phyloP scores from a whole-genome alignment of 208 protist genomes.

The Trypanosoma platydactyli region DNA sequence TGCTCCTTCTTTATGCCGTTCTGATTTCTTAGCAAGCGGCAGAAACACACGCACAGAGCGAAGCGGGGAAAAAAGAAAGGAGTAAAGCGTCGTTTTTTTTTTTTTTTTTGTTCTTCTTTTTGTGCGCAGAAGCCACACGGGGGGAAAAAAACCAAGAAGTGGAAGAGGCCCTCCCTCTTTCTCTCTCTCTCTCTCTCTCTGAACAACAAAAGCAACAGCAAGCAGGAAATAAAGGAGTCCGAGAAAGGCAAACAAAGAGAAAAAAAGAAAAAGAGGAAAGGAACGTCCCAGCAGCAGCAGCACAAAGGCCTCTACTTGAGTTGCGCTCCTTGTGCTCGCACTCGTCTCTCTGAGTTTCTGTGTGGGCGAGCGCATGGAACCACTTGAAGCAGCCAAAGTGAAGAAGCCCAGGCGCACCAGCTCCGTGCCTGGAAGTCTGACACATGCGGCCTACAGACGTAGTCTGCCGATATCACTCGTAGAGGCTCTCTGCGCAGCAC shows the following conservation, averaged over 20 bases:
- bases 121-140: not conserved
- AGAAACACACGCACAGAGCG: too few relatives aligned
- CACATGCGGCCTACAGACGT: constrained; percentile 19
- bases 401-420: constrained; percentile 29
- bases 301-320: not conserved
- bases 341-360: constrained; percentile 5
- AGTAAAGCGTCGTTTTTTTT: not conserved
- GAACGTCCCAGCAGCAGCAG: not conserved
- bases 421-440: constrained; percentile 36
- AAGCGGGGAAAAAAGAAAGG: too few relatives aligned
- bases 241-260: not conserved
- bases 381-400: constrained; percentile 7
- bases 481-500: constrained; percentile 22
- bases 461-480: constrained; percentile 32
- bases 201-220: not conserved
- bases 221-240: too few relatives aligned
- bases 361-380: constrained; percentile 24
- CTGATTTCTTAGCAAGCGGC: too few relatives aligned
- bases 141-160: too few relatives aligned
- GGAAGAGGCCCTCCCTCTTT: not conserved
- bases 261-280: not conserved
- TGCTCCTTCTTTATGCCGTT: too few relatives aligned
- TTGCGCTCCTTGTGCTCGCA: not conserved
- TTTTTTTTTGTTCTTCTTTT: not conserved
- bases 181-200: constrained; percentile 12